Evolutionary conservation across 805 yeast genomes (phyloP), one percentile per base, ranked within the genome.

Genomic region (Metschnikowia noctiluminum): DNA sequence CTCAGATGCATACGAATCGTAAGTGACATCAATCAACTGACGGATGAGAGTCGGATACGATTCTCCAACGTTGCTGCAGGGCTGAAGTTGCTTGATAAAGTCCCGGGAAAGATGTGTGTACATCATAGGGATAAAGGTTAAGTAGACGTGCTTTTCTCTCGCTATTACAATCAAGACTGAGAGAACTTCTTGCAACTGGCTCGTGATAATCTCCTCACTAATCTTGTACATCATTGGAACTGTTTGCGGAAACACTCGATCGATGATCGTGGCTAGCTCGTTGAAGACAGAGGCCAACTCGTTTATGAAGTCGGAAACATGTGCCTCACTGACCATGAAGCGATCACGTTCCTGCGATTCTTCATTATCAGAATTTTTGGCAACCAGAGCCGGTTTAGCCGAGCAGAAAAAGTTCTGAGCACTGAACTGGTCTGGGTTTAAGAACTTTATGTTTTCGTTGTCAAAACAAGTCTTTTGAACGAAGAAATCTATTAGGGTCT

Each of bases 161-260:
- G 75, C 62, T 2, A 54, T 36, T 11, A 63, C 65, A 9, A 67
- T 58, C 8, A 70, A 50, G 14, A 62, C 41, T 55, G 62, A 56
- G 1, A 70, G 50, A 8, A 66, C 49, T 35, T 71, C 76, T 45
- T 64, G 61, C n/a, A 72, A 50, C 46, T 69, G 73, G 53, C 69
- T 73, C 11, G 71, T 58, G 2, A 73, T 64, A 35, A 79, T 63
- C 40, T 73, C 77, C 53, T 79, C 82, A 41, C 77, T 63, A 4
- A 79, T 69, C 46, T 74, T 71, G 54, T 68, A 67, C 73, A 73
- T 71, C 68, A 77, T 76, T 0, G 80, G 80, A 8, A 69, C 65
- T 3, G 68, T 50, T 14, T 54, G 62, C 2, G 80, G 79, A 53
- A 80, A 79, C 2, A 77, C 68, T 10, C 54, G 49, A 50, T 77